Percentiles rank a stretch among this genome's conserved stretches.
phyloP scores from a whole-genome alignment of 2,329 filamentous ascomycete species.

The Penicillium capsulatum region DNA sequence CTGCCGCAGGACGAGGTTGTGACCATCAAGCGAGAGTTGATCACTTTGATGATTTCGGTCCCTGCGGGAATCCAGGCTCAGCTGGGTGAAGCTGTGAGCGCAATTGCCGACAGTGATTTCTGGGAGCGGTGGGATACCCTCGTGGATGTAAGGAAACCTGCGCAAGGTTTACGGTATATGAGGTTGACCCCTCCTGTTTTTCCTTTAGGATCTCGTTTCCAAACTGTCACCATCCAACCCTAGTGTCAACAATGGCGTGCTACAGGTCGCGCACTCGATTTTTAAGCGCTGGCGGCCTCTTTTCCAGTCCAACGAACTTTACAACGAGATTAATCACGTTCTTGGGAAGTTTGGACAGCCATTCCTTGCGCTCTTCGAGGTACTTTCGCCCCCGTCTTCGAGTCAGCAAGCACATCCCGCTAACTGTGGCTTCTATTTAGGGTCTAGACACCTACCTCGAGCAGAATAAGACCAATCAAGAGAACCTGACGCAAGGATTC shows the following conservation, averaged over 20 bases:
- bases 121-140: slow-evolving; percentile 96
- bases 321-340: slow-evolving; percentile 94
- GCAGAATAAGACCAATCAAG: slow-evolving; percentile 70
- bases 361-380: slow-evolving; percentile 74
- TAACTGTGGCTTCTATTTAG: slow-evolving; percentile 27
- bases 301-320: slow-evolving; percentile 88
- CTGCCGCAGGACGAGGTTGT: slow-evolving; percentile 75
- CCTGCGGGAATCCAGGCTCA: slow-evolving; percentile 85
- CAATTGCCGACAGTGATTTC: slow-evolving; percentile 97
- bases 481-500: slow-evolving; percentile 70
- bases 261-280: slow-evolving; percentile 97
- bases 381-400: slow-evolving; percentile 38
- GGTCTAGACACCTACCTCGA: slow-evolving; percentile 57
- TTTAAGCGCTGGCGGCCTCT: slow-evolving; percentile 94
- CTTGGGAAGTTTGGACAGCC: slow-evolving; percentile 76
- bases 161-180: too few species aligned
- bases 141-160: slow-evolving; percentile 65
- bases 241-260: slow-evolving; percentile 83
- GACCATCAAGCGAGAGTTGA: slow-evolving; percentile 90
- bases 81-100: slow-evolving; percentile 91
- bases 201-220: slow-evolving; percentile 71
- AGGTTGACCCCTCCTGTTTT: slow-evolving; percentile 8
- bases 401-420: slow-evolving; percentile 2
- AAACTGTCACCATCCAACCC: slow-evolving; percentile 77
- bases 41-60: slow-evolving; percentile 92